These are phyloP conservation scores for Xylaria flabelliformis DNA, from an alignment of 495 filamentous ascomycete genomes.

Conservation along the genomic window DNA sequence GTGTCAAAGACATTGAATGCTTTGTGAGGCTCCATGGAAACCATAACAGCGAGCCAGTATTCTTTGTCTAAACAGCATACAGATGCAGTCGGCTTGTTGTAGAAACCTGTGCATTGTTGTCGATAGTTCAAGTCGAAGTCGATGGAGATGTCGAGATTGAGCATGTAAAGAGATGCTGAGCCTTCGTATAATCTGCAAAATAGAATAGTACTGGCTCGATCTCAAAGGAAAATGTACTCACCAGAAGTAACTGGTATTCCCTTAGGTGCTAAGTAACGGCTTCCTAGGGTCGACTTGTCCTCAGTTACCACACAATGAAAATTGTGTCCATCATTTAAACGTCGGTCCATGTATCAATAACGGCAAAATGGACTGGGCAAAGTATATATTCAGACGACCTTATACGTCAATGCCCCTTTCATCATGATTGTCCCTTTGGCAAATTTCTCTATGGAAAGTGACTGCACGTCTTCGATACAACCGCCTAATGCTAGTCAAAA, in stretches of 20 bases:
- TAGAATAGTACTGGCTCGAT: not conserved
- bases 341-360: constrained; percentile 2
- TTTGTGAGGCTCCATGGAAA: not conserved
- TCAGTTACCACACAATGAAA: not conserved
- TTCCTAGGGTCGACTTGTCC: not conserved
- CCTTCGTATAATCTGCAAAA: not conserved
- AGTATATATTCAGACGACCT: constrained; percentile 42
- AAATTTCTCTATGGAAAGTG: constrained; percentile 41
- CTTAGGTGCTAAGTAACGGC: not conserved
- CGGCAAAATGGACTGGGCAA: constrained; percentile 16
- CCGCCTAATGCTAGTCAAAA: constrained; percentile 21
- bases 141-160: not conserved
- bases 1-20: constrained; percentile 7
- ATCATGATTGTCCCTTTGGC: constrained; percentile 32
- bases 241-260: not conserved
- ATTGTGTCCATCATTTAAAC: not conserved
- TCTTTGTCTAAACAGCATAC: constrained; percentile 17
- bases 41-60: not conserved
- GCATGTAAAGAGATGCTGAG: not conserved
- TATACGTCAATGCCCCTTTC: constrained; percentile 35
- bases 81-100: not conserved
- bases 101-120: not conserved
- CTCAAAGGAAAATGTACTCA: constrained; percentile 7
- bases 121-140: not conserved
- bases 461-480: constrained; percentile 40